Evolutionary conservation across 805 yeast genomes (phyloP).

Genomic region (Metschnikowia borealis): DNA sequence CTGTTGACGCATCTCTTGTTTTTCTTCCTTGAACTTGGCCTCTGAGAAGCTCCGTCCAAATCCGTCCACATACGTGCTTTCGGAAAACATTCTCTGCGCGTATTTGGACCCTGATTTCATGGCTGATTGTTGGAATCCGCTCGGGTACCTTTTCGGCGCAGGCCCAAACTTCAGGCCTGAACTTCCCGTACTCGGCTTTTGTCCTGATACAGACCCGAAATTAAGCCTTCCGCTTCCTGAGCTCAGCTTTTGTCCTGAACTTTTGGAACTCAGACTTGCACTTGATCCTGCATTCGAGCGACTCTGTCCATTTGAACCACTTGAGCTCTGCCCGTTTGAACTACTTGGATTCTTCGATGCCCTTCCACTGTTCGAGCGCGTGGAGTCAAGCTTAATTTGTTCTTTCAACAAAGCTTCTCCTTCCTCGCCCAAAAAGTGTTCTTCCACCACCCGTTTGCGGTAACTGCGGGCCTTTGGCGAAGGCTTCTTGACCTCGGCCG

Average conservation of each 20-base stretch:
- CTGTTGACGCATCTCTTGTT: background rate
- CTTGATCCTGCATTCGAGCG: background rate
- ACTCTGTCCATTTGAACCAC: no score
- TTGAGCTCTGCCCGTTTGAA: no score
- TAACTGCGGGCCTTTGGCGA: background rate
- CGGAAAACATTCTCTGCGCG: background rate
- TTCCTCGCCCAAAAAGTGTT: conserved; percentile 5
- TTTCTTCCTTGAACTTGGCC: background rate
- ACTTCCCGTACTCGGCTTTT: background rate
- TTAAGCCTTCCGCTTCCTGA: background rate
- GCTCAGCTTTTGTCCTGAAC: no score
- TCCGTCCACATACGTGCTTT: background rate
- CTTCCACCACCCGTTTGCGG: conserved; percentile 2
- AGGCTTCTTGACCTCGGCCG: background rate
- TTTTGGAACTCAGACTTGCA: background rate
- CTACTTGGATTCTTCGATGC: background rate
- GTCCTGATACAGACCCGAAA: no score
- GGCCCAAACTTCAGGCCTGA: background rate
- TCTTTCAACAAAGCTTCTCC: conserved; percentile 10
- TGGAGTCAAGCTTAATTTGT: background rate
- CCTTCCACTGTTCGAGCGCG: background rate
- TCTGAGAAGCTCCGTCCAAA: background rate
- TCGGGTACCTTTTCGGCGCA: background rate
- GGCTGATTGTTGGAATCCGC: background rate
- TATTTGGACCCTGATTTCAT: background rate